These are phyloP conservation scores for Xylariomycetidae sp. DNA, from an alignment of 2,329 filamentous ascomycete species.

Conservation along the genomic window DNA sequence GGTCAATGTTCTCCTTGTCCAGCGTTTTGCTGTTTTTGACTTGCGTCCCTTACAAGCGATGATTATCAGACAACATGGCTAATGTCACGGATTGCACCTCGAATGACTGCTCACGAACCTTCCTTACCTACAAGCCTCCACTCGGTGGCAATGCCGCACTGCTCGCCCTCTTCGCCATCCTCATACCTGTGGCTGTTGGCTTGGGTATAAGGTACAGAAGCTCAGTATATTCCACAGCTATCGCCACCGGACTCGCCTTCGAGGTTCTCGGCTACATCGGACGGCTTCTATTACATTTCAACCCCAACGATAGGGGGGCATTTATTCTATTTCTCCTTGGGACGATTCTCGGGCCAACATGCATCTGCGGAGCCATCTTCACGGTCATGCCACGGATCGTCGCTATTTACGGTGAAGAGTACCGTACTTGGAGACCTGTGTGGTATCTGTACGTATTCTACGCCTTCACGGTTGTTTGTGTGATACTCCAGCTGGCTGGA, in stretches of 20 bases:
- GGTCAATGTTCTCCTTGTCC: not conserved
- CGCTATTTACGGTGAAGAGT: constrained; percentile 40
- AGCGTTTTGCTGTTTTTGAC: constrained; percentile 1
- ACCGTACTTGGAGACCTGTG: constrained; percentile 29
- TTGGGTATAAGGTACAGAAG: constrained; percentile 36
- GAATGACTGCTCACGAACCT: constrained; percentile 18
- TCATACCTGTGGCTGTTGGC: constrained; percentile 33
- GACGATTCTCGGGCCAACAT: constrained; percentile 41
- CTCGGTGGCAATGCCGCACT: constrained; percentile 37
- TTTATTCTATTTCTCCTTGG: constrained; percentile 43
- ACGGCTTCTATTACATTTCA: constrained; percentile 35
- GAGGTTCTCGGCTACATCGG: constrained; percentile 44
- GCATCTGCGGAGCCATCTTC: constrained; percentile 41
- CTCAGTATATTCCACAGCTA: constrained; percentile 33
- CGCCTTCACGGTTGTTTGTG: constrained; percentile 12
- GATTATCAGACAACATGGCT: constrained; percentile 16
- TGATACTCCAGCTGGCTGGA: constrained; percentile 36
- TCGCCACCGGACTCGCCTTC: constrained; percentile 37
- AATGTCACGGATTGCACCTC: constrained; percentile 14
- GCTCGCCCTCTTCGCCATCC: constrained; percentile 33
- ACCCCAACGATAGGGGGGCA: constrained; percentile 27
- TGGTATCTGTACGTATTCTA: constrained; percentile 27
- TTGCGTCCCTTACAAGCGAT: constrained; percentile 8
- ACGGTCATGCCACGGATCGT: constrained; percentile 42
- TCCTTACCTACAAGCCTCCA: constrained; percentile 32